phyloP scores from a whole-genome alignment of 495 filamentous ascomycete species.

The Penicillium odoratum region DNA sequence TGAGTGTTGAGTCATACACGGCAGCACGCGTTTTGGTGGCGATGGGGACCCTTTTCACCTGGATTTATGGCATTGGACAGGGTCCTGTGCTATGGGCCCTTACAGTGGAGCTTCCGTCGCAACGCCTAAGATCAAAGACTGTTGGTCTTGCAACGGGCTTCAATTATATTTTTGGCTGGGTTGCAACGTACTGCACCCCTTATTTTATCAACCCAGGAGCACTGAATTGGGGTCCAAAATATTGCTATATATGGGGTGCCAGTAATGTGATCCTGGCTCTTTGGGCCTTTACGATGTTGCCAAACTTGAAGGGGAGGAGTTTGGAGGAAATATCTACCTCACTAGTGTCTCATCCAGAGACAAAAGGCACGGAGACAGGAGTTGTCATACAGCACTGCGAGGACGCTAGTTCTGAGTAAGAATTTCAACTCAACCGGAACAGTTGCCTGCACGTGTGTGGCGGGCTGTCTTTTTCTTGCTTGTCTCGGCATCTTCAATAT shows the following conservation, averaged over 20 bases:
- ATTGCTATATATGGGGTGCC: slow-evolving; percentile 3
- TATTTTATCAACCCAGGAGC: slow-evolving; percentile 7
- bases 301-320: neutral
- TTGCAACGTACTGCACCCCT: slow-evolving; percentile 5
- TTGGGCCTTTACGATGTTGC: neutral
- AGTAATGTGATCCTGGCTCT: neutral
- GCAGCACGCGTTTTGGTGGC: slow-evolving; percentile 5
- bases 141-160: slow-evolving; percentile 3
- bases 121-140: slow-evolving; percentile 3
- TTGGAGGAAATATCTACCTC: neutral
- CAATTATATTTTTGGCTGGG: slow-evolving; percentile 4
- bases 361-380: too few relatives aligned
- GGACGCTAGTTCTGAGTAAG: too few relatives aligned
- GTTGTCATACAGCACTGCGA: too few relatives aligned
- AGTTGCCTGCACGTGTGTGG: too few relatives aligned
- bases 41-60: slow-evolving; percentile 9
- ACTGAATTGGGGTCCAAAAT: slow-evolving; percentile 2
- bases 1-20: neutral
- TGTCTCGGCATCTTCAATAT: too few relatives aligned
- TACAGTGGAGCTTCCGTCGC: slow-evolving; percentile 5
- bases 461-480: too few relatives aligned
- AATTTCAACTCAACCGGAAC: too few relatives aligned
- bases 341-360: too few relatives aligned
- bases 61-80: slow-evolving; percentile 6
- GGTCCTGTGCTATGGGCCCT: slow-evolving; percentile 9